Percentiles rank a stretch among this genome's conserved stretches.
These are phyloP conservation scores for Pseudomonodictys pantanalensis DNA, from an alignment of 495 filamentous ascomycete species.

Conservation along the genomic window DNA sequence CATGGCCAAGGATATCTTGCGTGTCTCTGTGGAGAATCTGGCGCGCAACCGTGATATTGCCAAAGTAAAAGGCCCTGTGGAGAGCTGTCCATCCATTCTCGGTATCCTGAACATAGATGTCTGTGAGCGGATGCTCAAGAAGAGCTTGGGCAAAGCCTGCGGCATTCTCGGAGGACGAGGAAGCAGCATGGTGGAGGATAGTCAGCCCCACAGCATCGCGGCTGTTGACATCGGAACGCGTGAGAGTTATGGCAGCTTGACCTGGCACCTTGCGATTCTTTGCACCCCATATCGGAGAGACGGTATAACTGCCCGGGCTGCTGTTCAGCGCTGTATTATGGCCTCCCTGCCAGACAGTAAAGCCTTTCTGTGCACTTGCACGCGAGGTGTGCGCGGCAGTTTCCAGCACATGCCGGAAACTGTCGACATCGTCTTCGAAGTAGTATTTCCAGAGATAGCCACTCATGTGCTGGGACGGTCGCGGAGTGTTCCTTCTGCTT, in stretches of 20 bases:
- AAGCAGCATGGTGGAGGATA: slow-evolving; percentile 80
- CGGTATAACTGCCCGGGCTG: slow-evolving; percentile 51
- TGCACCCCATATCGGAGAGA: slow-evolving; percentile 47
- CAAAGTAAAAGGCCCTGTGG: slow-evolving; percentile 88
- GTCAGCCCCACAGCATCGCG: slow-evolving; percentile 76
- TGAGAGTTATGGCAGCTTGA: slow-evolving; percentile 49
- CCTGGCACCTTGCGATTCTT: slow-evolving; percentile 45
- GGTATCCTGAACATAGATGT: slow-evolving; percentile 79
- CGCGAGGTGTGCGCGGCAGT: slow-evolving; percentile 54
- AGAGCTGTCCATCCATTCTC: slow-evolving; percentile 96
- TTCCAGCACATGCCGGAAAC: slow-evolving; percentile 78
- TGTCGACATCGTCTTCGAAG: slow-evolving; percentile 92
- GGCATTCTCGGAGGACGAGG: slow-evolving; percentile 65
- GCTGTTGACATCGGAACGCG: slow-evolving; percentile 72
- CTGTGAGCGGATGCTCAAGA: slow-evolving; percentile 74
- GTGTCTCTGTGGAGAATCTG: slow-evolving; percentile 73
- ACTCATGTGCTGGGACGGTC: slow-evolving; percentile 75
- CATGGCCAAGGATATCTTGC: slow-evolving; percentile 58
- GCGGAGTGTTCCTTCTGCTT: slow-evolving; percentile 56
- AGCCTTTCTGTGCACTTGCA: slow-evolving; percentile 45
- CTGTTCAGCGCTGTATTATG: slow-evolving; percentile 45
- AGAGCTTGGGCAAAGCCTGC: slow-evolving; percentile 71
- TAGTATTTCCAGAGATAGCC: slow-evolving; percentile 93
- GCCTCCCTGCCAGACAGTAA: slow-evolving; percentile 37
- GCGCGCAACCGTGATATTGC: slow-evolving; percentile 82